Base-by-base conservation (phyloP, 352 stramenopile genomes). In the Thraustochytrium striatum region DNA sequence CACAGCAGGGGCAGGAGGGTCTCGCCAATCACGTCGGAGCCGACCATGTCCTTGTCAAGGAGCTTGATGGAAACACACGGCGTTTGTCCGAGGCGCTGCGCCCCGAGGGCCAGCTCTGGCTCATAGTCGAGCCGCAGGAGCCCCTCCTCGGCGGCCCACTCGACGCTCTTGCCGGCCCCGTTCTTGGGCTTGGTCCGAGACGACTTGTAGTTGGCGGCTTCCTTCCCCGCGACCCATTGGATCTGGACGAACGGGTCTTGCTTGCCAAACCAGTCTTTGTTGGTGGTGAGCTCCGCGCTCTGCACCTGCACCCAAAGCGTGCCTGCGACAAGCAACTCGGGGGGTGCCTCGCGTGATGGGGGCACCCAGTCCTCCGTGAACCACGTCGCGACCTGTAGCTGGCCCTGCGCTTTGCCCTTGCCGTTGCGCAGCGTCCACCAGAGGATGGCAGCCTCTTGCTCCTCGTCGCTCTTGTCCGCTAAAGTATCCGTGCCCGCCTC, bases 321-420 rank as follows among this genome's bases (percentile, higher is more conserved):
- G 25, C 65, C 65, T 5, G 44, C 13, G 35, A 52, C 3, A 25
- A 61, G 39, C 8, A 75, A 38, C 50, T 75, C 65, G 13, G n/a
- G 32, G 7, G 47, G 65, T 25, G 65, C 50, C 9, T 38, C 30
- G 8, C 65, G 32, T 19, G 43, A 28, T 9, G 50, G 11, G 3
- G 65, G 65, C 65, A 21, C 35, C 65, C 65, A 75, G 36, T 75
- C 65, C 32, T 62, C 44, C 2, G 65, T 75, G 65, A 75, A 75
- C 3, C 30, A 30, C 11, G 61, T 7, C 32, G 32, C 43, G 1
- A 75, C 9, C 25, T 75, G n/a, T 7, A 75, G 11, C 8, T 19
- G 25, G n/a, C 65, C 65, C 8, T 7, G 7, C 2, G 41, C 19
- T 7, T 39, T 72, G 13, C 65, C 65, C 16, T 5, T 41, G 8